A percentile compares a stretch with the other conserved stretches of the same genome.
These are phyloP conservation scores for Trametes polyzona DNA, from an alignment of 1,284 basidiomycete species.

Conservation along the genomic window DNA sequence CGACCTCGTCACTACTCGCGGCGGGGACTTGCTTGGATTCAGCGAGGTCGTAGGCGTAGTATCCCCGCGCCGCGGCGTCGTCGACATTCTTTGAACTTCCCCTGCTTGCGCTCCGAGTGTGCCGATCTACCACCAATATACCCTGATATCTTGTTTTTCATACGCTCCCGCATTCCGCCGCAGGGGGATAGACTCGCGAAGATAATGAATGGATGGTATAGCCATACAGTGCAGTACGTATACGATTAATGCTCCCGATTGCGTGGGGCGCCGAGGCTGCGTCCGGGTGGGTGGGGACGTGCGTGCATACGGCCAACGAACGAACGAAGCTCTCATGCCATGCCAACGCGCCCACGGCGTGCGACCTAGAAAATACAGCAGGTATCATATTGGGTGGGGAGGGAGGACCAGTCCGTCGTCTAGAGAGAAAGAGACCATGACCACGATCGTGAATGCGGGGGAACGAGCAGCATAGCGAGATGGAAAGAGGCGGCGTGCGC, in stretches of 20 bases:
- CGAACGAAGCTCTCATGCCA: not conserved
- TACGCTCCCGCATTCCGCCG: not conserved
- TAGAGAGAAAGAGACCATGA: constrained; percentile 7
- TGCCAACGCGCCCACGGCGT: constrained; percentile 17
- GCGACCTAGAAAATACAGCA: constrained; percentile 33
- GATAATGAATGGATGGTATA: constrained; percentile 8
- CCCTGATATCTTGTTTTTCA: not conserved
- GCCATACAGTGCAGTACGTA: constrained; percentile 15
- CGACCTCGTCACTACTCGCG: constrained; percentile 60
- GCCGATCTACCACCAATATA: too few relatives aligned
- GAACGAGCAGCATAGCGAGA: too few relatives aligned
- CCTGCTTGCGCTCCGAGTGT: too few relatives aligned
- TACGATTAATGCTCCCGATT: constrained; percentile 23
- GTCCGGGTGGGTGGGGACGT: constrained; percentile 12
- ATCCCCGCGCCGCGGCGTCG: constrained; percentile 36
- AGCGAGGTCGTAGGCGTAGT: constrained; percentile 56
- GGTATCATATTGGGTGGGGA: constrained; percentile 23
- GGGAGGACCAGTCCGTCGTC: constrained; percentile 19
- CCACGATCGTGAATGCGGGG: constrained; percentile 6
- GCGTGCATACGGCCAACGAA: too few relatives aligned
- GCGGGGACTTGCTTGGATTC: constrained; percentile 52
- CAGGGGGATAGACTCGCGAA: not conserved
- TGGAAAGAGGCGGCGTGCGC: not conserved
- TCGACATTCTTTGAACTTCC: constrained; percentile 21
- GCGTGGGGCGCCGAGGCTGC: constrained; percentile 20